Percentiles rank a stretch among this genome's conserved stretches.
These are phyloP conservation scores for Pseudevernia furfuracea DNA, from an alignment of 495 filamentous ascomycete genomes.

Conservation along the genomic window DNA sequence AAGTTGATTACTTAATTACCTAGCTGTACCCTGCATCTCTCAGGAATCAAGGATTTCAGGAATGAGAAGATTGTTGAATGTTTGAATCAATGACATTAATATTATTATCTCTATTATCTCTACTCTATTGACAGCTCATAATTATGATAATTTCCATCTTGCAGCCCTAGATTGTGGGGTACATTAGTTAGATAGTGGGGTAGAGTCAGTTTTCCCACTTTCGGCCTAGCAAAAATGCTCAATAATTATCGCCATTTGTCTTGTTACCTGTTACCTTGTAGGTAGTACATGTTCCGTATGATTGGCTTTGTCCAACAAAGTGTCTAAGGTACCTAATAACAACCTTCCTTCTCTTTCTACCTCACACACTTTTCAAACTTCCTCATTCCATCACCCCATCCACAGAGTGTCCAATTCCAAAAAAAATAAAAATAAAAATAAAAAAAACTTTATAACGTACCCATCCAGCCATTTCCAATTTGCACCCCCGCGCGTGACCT, in stretches of 20 bases:
- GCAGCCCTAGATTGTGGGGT: neutral
- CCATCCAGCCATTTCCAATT: no score
- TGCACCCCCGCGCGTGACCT: neutral
- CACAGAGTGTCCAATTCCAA: neutral
- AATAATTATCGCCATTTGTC: no score
- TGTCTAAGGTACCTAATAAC: neutral
- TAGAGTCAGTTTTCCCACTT: neutral
- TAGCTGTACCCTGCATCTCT: no score
- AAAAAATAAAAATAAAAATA: no score
- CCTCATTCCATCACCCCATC: neutral
- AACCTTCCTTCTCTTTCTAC: neutral
- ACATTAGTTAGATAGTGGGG: constrained; percentile 3
- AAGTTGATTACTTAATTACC: no score
- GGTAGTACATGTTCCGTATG: neutral
- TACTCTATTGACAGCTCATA: no score
- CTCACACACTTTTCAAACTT: neutral
- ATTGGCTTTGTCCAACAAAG: neutral
- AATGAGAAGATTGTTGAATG: no score
- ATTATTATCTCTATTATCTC: no score
- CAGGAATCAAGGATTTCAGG: no score
- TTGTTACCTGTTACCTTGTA: no score
- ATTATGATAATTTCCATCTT: neutral
- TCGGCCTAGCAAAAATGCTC: neutral
- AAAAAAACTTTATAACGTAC: no score
- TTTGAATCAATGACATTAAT: no score